phyloP scores from a whole-genome alignment of 768 basidiomycete species.

The Daedaleopsis sinensis region DNA sequence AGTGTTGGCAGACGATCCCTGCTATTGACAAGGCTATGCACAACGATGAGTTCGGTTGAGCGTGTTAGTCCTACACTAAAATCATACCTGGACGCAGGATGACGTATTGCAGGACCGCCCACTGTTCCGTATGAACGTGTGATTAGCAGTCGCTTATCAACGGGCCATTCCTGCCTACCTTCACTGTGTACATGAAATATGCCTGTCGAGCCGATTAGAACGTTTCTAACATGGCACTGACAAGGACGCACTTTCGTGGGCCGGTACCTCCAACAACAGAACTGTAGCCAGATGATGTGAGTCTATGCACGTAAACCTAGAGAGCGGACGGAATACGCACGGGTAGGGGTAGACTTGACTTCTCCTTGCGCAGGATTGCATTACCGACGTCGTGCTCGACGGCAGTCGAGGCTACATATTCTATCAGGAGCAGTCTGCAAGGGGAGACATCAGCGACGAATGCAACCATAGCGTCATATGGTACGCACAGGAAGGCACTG shows the following conservation, averaged over 20 bases:
- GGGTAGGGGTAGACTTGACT: slow-evolving; percentile 69
- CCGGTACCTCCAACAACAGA: slow-evolving; percentile 81
- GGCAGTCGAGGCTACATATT: slow-evolving; percentile 78
- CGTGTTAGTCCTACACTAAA: neutral
- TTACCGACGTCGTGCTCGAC: slow-evolving; percentile 61
- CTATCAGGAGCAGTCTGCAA: slow-evolving; percentile 73
- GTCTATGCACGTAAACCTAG: neutral
- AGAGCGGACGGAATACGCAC: slow-evolving; percentile 35
- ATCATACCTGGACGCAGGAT: slow-evolving; percentile 63
- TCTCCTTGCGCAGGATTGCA: slow-evolving; percentile 81
- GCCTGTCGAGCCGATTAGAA: slow-evolving; percentile 42
- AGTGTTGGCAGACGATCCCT: slow-evolving; percentile 77
- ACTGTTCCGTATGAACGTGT: slow-evolving; percentile 43
- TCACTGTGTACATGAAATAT: slow-evolving; percentile 90
- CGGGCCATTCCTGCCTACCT: slow-evolving; percentile 46
- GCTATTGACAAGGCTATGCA: slow-evolving; percentile 61
- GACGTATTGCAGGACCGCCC: slow-evolving; percentile 89
- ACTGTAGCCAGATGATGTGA: slow-evolving; percentile 41
- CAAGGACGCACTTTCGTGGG: slow-evolving; percentile 64
- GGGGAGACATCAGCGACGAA: neutral
- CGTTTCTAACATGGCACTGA: neutral
- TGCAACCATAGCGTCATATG: neutral
- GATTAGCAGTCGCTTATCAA: neutral
- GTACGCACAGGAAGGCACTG: slow-evolving; percentile 81
- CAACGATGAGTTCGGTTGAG: neutral